A percentile compares a stretch with the other conserved stretches of the same genome.
These are phyloP conservation scores for Penicillium taxi DNA, from an alignment of 495 filamentous ascomycete species.

Conservation along the genomic window DNA sequence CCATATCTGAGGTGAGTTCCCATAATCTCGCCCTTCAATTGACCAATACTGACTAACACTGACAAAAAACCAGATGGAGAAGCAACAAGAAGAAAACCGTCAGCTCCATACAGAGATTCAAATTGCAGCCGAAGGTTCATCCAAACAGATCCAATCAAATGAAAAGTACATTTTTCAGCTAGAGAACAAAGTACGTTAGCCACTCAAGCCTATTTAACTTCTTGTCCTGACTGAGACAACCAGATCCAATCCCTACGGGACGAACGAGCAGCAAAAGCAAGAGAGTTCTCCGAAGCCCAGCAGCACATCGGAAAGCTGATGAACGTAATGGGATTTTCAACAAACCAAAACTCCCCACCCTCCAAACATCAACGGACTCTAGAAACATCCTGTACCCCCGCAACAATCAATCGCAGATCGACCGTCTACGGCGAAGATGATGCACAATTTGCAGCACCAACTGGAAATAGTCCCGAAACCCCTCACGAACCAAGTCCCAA, in stretches of 20 bases:
- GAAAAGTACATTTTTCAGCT: conserved; percentile 29
- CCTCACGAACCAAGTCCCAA: conserved; percentile 22
- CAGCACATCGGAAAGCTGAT: conserved; percentile 42
- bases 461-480: conserved; percentile 12
- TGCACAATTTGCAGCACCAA: conserved; percentile 17
- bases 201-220: neutral
- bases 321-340: conserved; percentile 39
- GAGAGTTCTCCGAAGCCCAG: conserved; percentile 43
- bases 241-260: conserved; percentile 35
- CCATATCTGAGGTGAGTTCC: conserved; percentile 19
- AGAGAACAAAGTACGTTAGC: conserved; percentile 33
- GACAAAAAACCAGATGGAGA: conserved; percentile 11
- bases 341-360: conserved; percentile 13
- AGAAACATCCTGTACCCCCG: neutral
- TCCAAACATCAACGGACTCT: neutral
- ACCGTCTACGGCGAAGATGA: conserved; percentile 13
- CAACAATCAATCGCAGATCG: too few relatives aligned
- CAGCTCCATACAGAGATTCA: conserved; percentile 23
- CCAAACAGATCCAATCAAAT: conserved; percentile 29
- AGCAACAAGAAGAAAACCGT: conserved; percentile 19
- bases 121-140: conserved; percentile 14
- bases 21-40: neutral
- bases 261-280: conserved; percentile 36
- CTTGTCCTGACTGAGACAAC: neutral
- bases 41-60: too few relatives aligned